Conservation (phyloP, 2,329 filamentous ascomycete species). For the Chrysosphaeria jannelii region DNA sequence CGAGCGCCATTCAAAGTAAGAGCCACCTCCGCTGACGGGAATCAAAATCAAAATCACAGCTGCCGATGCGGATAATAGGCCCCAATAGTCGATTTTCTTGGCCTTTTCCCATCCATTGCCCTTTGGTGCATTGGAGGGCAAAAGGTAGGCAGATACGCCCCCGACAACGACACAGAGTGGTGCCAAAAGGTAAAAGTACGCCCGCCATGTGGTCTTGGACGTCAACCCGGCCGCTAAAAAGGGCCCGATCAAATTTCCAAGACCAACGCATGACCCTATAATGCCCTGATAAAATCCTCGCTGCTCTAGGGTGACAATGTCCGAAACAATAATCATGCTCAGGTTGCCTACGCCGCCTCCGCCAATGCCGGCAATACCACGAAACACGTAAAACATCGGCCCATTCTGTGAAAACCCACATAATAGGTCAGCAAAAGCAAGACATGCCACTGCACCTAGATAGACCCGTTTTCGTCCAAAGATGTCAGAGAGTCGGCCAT, state of each 20-base stretch:
- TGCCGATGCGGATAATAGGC: constrained; percentile 20
- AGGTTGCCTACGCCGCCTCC: constrained; percentile 28
- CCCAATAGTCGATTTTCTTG: constrained; percentile 26
- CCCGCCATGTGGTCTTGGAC: constrained; percentile 12
- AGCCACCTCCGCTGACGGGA: constrained; percentile 25
- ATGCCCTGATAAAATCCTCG: constrained; percentile 23
- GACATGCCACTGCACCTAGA: constrained; percentile 18
- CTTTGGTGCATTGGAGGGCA: constrained; percentile 14
- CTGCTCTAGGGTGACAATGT: constrained; percentile 25
- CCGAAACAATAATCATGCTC: constrained; percentile 29
- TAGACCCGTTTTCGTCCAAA: constrained; percentile 28
- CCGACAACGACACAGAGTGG: constrained; percentile 17
- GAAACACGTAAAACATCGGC: constrained; percentile 28
- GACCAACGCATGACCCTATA: constrained; percentile 11
- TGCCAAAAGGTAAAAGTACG: constrained; percentile 16
- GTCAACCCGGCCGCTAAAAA: constrained; percentile 14
- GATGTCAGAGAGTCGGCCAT: constrained; percentile 29
- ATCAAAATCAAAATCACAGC: constrained; percentile 30
- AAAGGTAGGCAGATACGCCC: constrained; percentile 14
- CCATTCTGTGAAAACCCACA: constrained; percentile 25
- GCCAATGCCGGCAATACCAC: constrained; percentile 28
- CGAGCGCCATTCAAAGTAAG: constrained; percentile 23
- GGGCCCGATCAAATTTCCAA: constrained; percentile 14
- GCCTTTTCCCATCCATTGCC: constrained; percentile 15
- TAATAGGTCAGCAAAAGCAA: constrained; percentile 24